A percentile compares a stretch with the other conserved stretches of the same genome.
These are phyloP conservation scores for Pythium vanterpoolii DNA, from an alignment of 352 stramenopile species.

Conservation along the genomic window DNA sequence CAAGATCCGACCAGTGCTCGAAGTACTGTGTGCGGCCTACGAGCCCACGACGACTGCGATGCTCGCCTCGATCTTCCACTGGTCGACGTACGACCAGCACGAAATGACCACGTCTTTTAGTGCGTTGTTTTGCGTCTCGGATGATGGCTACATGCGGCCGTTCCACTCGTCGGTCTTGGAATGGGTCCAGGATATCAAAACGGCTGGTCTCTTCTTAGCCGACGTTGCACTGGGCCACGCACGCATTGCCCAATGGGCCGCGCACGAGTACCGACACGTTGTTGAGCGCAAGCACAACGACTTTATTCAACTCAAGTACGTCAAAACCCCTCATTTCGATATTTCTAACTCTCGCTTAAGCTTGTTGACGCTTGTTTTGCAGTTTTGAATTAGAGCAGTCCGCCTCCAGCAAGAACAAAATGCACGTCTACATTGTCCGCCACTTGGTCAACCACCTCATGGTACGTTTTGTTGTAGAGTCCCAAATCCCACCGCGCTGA, in stretches of 20 bases:
- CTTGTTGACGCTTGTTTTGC: neutral
- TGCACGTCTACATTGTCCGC: conserved; percentile 70
- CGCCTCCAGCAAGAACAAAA: conserved; percentile 29
- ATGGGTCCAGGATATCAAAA: conserved; percentile 57
- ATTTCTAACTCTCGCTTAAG: too few species aligned
- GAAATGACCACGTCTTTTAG: conserved; percentile 49
- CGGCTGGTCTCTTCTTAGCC: conserved; percentile 48
- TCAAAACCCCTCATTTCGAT: too few species aligned
- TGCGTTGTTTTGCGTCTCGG: conserved; percentile 53
- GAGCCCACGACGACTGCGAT: conserved; percentile 47
- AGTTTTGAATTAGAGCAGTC: conserved; percentile 61
- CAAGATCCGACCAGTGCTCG: conserved; percentile 58
- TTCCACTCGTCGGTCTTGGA: conserved; percentile 77
- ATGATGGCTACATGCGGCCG: conserved; percentile 41
- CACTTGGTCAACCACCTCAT: conserved; percentile 71
- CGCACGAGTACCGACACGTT: conserved; percentile 48
- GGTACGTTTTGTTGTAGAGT: conserved; percentile 24
- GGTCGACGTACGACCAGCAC: conserved; percentile 55
- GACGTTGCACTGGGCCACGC: conserved; percentile 55
- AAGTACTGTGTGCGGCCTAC: conserved; percentile 66
- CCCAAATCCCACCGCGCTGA: neutral
- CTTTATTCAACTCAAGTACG: conserved; percentile 73
- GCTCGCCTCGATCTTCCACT: conserved; percentile 49
- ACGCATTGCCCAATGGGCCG: conserved; percentile 55
- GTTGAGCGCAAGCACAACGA: conserved; percentile 44